phyloP scores from a whole-genome alignment of 2,329 filamentous ascomycete species.

The Penicillium aurantiogriseum region DNA sequence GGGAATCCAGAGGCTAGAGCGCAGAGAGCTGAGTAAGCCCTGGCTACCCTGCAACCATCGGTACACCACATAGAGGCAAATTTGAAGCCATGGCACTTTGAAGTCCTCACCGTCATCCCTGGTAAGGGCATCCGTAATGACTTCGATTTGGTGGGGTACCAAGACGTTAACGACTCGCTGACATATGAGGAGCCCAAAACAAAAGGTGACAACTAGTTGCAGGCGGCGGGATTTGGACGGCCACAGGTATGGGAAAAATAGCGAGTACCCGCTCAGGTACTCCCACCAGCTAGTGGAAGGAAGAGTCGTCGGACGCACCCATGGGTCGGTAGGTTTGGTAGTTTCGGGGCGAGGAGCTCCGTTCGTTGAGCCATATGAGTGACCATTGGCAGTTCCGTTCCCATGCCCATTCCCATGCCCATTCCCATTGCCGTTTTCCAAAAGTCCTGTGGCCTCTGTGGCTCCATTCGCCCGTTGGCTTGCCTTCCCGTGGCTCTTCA shows the following conservation, averaged over 20 bases:
- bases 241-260: constrained; percentile 98
- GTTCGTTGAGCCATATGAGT: constrained; percentile 52
- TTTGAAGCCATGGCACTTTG: constrained; percentile 68
- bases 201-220: constrained; percentile 75
- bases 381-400: constrained; percentile 47
- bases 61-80: constrained; percentile 73
- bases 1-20: constrained; percentile 89
- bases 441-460: constrained; percentile 45
- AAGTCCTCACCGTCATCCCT: constrained; percentile 52
- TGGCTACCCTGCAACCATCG: constrained; percentile 85
- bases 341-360: constrained; percentile 39
- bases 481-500: constrained; percentile 40
- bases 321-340: constrained; percentile 61
- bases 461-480: constrained; percentile 36
- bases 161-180: constrained; percentile 84
- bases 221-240: constrained; percentile 75
- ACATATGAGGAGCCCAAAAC: constrained; percentile 74
- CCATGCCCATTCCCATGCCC: constrained; percentile 51
- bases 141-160: constrained; percentile 77
- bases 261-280: constrained; percentile 84
- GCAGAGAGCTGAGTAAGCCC: constrained; percentile 77
- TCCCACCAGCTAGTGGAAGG: constrained; percentile 94
- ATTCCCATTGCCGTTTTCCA: constrained; percentile 47
- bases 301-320: constrained; percentile 83
- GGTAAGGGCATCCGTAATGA: constrained; percentile 73